A percentile compares a stretch with the other conserved stretches of the same genome.
Conservation (phyloP, 805 yeast genomes). For the Kregervanrija pseudodelftensis region DNA sequence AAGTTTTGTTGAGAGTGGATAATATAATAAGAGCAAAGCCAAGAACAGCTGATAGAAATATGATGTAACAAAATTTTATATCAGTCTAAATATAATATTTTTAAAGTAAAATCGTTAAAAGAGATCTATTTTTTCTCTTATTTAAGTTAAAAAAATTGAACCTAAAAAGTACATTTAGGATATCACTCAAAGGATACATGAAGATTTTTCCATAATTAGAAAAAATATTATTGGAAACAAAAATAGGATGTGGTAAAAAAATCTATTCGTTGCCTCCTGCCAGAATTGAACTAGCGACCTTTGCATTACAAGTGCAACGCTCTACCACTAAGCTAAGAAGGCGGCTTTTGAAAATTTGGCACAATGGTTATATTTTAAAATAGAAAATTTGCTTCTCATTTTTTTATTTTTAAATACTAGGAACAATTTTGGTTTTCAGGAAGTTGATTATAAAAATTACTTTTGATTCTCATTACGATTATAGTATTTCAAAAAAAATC, state of each 20-base stretch:
- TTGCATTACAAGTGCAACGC: conserved; percentile 99
- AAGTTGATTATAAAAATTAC: too few species aligned
- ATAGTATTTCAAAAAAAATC: too few species aligned
- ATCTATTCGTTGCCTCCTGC: conserved; percentile 52
- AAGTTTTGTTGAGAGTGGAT: conserved; percentile 90
- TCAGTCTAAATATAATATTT: background rate
- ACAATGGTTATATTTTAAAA: too few species aligned
- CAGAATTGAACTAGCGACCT: conserved; percentile 94
- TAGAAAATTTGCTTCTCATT: too few species aligned
- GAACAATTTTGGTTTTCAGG: too few species aligned
- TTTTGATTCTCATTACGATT: too few species aligned
- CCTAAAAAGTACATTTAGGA: background rate
- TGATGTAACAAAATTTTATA: conserved; percentile 4
- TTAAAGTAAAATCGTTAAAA: background rate
- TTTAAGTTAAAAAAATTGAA: background rate
- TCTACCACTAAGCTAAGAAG: conserved; percentile 99
- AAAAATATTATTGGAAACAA: too few species aligned
- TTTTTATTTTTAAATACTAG: too few species aligned
- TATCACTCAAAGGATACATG: background rate
- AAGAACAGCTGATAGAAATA: conserved; percentile 85
- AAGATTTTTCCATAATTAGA: background rate
- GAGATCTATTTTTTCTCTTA: background rate
- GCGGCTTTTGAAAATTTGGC: conserved; percentile 33
- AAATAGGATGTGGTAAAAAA: too few species aligned
- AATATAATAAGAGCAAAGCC: conserved; percentile 96